A percentile compares a stretch with the other conserved stretches of the same genome.
Evolutionary conservation across 371 early-diverging fungal species (phyloP).

Genomic region (Rhizopus stolonifer): DNA sequence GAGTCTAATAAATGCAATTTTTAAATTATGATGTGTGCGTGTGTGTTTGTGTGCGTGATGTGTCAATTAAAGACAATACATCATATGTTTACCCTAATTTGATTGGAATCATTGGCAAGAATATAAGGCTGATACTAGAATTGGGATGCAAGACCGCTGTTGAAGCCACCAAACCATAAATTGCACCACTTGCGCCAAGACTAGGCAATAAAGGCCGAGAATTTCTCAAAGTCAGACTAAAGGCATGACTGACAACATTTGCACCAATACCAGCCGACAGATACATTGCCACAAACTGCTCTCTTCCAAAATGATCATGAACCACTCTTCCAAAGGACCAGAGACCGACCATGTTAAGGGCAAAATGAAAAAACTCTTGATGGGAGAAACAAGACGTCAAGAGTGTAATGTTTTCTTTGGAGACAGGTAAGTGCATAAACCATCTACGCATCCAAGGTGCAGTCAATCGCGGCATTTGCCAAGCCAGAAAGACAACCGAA

Average conservation of each 20-base stretch:
- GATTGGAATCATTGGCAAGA: conserved; percentile 73
- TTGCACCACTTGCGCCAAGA: conserved; percentile 80
- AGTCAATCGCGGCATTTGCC: conserved; percentile 62
- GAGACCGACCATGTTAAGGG: conserved; percentile 69
- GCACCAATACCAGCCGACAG: conserved; percentile 64
- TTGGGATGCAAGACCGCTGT: conserved; percentile 63
- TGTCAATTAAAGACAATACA: neutral
- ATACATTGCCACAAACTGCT: conserved; percentile 81
- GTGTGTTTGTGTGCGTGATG: no score
- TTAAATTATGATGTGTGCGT: no score
- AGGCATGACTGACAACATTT: conserved; percentile 62
- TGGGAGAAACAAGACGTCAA: conserved; percentile 72
- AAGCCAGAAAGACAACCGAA: conserved; percentile 65
- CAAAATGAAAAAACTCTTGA: conserved; percentile 58
- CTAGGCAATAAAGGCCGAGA: conserved; percentile 57
- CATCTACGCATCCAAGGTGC: conserved; percentile 68
- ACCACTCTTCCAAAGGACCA: conserved; percentile 57
- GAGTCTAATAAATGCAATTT: conserved; percentile 16
- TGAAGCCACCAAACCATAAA: conserved; percentile 65
- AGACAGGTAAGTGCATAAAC: conserved; percentile 71
- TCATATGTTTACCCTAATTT: conserved; percentile 47
- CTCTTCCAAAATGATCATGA: conserved; percentile 49
- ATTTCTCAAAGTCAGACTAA: conserved; percentile 45
- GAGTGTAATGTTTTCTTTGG: conserved; percentile 62
- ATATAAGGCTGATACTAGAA: conserved; percentile 62